Evolutionary conservation across 176 grass and related monocot genomes (phyloP).

Genomic region (Carex scoparia): DNA sequence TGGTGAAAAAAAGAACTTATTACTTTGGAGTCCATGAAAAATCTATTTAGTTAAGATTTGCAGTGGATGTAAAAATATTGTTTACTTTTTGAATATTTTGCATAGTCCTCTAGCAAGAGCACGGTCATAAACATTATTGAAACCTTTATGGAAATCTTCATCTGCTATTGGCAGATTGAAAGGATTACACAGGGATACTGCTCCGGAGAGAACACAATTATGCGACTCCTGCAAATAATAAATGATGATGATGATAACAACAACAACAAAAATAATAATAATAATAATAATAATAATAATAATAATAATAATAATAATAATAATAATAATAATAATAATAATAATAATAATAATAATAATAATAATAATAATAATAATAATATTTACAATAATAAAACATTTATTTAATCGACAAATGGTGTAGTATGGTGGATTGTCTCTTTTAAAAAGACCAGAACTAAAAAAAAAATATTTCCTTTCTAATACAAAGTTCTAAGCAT

Average conservation of each 20-base stretch:
- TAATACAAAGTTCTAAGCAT: not conserved
- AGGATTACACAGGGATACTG: slow-evolving; percentile 92
- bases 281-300: not conserved
- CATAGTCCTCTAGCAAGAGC: slow-evolving; percentile 59
- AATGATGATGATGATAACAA: not conserved
- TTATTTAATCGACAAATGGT: not conserved
- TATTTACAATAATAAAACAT: not conserved
- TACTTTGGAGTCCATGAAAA: slow-evolving; percentile 29
- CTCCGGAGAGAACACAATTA: slow-evolving; percentile 74
- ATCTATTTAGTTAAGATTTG: slow-evolving; percentile 19
- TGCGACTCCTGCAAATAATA: slow-evolving; percentile 56
- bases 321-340: not conserved
- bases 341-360: no score
- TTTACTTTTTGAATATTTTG: slow-evolving; percentile 78
- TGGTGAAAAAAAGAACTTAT: slow-evolving; percentile 28
- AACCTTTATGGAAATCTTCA: slow-evolving; percentile 97
- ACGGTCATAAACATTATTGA: slow-evolving; percentile 91
- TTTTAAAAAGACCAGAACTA: not conserved
- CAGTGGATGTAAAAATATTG: slow-evolving; percentile 8
- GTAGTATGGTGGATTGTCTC: not conserved
- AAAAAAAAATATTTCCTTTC: not conserved
- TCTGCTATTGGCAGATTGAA: slow-evolving; percentile 94
- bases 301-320: not conserved
- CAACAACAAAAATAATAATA: not conserved
- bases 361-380: not conserved